phyloP scores from a whole-genome alignment of 768 basidiomycete species.

The Rossbeevera mucosa region DNA sequence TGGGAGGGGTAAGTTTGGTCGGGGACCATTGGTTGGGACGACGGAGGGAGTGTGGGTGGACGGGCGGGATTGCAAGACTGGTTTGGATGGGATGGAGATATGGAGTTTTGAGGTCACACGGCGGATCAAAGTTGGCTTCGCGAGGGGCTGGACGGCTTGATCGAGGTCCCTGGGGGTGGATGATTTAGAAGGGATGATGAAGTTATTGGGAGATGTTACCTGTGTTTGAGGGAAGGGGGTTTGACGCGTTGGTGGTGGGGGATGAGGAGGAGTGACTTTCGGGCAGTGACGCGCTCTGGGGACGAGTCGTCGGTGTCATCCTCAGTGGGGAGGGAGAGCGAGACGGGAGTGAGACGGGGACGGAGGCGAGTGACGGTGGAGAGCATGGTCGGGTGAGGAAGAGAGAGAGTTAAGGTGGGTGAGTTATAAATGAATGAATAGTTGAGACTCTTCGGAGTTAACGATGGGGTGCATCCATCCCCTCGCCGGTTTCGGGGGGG shows the following conservation, averaged over 20 bases:
- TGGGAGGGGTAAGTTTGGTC: constrained; percentile 20
- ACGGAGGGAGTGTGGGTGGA: constrained; percentile 16
- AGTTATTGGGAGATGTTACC: constrained; percentile 14
- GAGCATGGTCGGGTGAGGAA: neutral
- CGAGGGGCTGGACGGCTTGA: neutral
- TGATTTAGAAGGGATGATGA: neutral
- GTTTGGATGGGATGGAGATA: constrained; percentile 19
- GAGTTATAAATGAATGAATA: constrained; percentile 10
- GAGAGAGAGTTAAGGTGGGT: neutral
- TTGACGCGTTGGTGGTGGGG: too few species aligned
- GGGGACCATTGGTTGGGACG: neutral
- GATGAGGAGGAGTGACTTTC: too few species aligned
- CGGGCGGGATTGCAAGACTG: constrained; percentile 9
- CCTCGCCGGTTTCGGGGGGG: too few species aligned
- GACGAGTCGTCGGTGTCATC: constrained; percentile 25
- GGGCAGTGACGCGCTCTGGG: constrained; percentile 12
- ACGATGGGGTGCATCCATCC: too few species aligned
- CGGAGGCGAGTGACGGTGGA: constrained; percentile 15
- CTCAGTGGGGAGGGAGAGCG: constrained; percentile 8
- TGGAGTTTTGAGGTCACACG: constrained; percentile 28
- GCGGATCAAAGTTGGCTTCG: constrained; percentile 24
- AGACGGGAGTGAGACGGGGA: constrained; percentile 1
- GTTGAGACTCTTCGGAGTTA: neutral
- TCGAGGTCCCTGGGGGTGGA: neutral
- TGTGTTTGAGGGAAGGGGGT: constrained; percentile 7